Evolutionary conservation across 1,139 yeast genomes (phyloP), one percentile per base, ranked within the genome.

Genomic region (Saccharomyces hybrid): DNA sequence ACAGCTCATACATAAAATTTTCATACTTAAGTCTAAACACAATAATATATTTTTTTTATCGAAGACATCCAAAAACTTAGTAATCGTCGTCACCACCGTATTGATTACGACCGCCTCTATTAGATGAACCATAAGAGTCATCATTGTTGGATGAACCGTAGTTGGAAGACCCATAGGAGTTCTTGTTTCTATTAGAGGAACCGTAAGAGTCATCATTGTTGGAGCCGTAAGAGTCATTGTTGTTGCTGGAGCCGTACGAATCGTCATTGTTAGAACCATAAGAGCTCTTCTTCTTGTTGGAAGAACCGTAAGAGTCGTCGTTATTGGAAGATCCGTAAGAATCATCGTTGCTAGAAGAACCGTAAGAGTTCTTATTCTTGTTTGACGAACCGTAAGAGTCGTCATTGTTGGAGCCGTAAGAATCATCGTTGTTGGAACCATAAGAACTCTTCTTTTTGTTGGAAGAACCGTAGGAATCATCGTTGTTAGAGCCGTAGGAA

Each of bases 301-400:
- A 46, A 3, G 49, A 46, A 7, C 69, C 66, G 52, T 65, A 52
- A 13, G 58, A 54, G 47, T 48, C 47, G 46, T 51, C 49, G 49
- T 53, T 48, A 34, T 54, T 53, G 29, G 46, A 26, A 29, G 67
- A 62, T 25, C 62, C 66, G 54, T 67, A 66, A 8, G 69, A 60
- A 47, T 53, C 55, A 46, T 52, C 53, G 53, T 57, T 57, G 41
- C 63, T 50, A 41, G 47, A 46, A 29, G 56, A 54, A n/a, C 62
- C 64, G 49, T 60, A 62, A 25, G 61, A 54, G 31, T 54, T 54
- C 26, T 55, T 29, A 49, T 54, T 50, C 46, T 60, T 56, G 53
- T 51, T 55, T 16, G 67, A 59, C 25, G 49, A 48, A 62, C 67
- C 65, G 54, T 63, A 53, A n/a, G 55, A 55, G 16, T 50, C 31